Percentiles rank a stretch among this genome's conserved stretches.
Evolutionary conservation across 78 protist species (phyloP).

Genomic region (Diacronema lutheri): DNA sequence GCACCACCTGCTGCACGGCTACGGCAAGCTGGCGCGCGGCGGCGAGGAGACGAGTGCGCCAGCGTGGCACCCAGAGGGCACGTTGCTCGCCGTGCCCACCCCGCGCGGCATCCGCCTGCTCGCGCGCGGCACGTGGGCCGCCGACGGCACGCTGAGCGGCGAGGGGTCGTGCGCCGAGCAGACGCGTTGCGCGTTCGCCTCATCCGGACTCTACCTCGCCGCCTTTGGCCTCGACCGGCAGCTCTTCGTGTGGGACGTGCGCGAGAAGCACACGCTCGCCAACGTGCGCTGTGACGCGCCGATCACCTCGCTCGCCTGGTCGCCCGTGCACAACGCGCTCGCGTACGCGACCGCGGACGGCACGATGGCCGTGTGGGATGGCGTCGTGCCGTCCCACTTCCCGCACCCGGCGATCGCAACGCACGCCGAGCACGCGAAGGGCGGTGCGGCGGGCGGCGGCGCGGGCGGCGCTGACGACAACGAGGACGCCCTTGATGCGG

Average conservation of each 20-base stretch:
- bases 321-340: neutral
- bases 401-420: neutral
- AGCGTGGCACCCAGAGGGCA: neutral
- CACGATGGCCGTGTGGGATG: neutral
- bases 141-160: too few relatives aligned
- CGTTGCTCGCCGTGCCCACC: neutral
- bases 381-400: neutral
- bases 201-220: neutral
- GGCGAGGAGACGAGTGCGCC: neutral
- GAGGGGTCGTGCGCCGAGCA: neutral
- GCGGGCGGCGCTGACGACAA: neutral
- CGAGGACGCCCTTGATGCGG: constrained; percentile 14
- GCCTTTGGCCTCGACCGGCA: neutral
- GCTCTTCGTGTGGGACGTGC: neutral
- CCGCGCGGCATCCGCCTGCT: neutral
- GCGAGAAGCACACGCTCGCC: neutral
- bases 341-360: neutral
- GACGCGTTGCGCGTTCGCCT: neutral
- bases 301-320: neutral
- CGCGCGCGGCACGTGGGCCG: constrained; percentile 2
- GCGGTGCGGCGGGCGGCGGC: too few relatives aligned
- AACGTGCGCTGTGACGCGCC: neutral
- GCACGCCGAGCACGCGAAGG: too few relatives aligned
- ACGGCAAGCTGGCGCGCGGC: neutral
- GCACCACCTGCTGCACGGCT: neutral